A percentile compares a stretch with the other conserved stretches of the same genome.
Conservation (phyloP, 208 protist genomes). For the Crithidia acanthocephali region DNA sequence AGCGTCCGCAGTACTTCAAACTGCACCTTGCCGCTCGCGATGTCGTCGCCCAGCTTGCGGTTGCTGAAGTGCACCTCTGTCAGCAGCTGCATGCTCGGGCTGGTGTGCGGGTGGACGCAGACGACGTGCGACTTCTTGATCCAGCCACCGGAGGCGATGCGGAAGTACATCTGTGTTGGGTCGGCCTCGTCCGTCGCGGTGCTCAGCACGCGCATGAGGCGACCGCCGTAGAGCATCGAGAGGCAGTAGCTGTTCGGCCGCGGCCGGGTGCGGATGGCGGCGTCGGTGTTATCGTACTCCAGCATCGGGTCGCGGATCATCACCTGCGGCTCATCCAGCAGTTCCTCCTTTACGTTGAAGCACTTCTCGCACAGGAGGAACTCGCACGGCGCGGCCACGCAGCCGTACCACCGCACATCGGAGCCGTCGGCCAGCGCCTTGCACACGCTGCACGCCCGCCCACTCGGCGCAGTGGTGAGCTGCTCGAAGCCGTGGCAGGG, state of each 20-base stretch:
- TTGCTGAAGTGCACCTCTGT: slow-evolving; percentile 31
- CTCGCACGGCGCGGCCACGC: slow-evolving; percentile 46
- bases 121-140: slow-evolving; percentile 72
- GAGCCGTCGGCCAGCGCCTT: slow-evolving; percentile 49
- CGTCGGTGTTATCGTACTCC: slow-evolving; percentile 44
- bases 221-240: slow-evolving; percentile 63
- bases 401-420: slow-evolving; percentile 63
- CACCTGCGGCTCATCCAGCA: slow-evolving; percentile 61
- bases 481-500: slow-evolving; percentile 59
- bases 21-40: slow-evolving; percentile 24
- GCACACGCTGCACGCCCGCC: slow-evolving; percentile 64
- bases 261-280: slow-evolving; percentile 69
- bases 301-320: slow-evolving; percentile 74
- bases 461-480: slow-evolving; percentile 8
- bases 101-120: slow-evolving; percentile 45
- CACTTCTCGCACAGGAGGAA: slow-evolving; percentile 80
- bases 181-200: slow-evolving; percentile 56
- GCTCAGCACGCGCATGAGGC: slow-evolving; percentile 72
- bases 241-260: slow-evolving; percentile 56
- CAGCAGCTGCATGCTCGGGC: slow-evolving; percentile 34
- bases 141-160: slow-evolving; percentile 76
- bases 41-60: slow-evolving; percentile 24
- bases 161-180: slow-evolving; percentile 58
- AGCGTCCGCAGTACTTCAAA: slow-evolving; percentile 38
- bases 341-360: slow-evolving; percentile 73